These are phyloP conservation scores for Rhizophora mangle DNA, from an alignment of 345 rosid species.

Conservation along the genomic window DNA sequence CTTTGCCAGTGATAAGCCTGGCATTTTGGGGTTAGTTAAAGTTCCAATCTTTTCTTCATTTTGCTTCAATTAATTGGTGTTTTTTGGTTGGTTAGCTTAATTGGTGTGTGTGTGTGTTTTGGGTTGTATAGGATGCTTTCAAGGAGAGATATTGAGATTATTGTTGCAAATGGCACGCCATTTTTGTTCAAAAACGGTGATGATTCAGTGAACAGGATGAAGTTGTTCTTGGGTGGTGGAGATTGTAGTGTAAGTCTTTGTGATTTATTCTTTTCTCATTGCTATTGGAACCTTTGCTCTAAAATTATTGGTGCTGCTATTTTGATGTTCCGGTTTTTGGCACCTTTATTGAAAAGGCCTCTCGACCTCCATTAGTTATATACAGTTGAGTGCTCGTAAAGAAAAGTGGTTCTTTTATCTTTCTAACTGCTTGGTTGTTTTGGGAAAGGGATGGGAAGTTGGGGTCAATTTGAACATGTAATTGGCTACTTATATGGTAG, in stretches of 20 bases:
- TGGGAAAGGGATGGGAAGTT: no score
- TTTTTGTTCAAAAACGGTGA: constrained; percentile 55
- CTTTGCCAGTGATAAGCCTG: constrained; percentile 55
- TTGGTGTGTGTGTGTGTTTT: background rate
- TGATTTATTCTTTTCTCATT: background rate
- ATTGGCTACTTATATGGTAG: no score
- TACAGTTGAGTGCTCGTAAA: no score
- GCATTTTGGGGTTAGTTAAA: constrained; percentile 39
- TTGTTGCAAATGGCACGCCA: constrained; percentile 59
- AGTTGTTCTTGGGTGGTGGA: constrained; percentile 35
- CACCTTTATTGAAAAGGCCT: no score
- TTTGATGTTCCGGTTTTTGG: no score
- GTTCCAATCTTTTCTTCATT: background rate
- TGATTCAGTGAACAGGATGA: constrained; percentile 56
- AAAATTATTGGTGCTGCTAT: no score
- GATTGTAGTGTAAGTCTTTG: constrained; percentile 34
- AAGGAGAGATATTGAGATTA: constrained; percentile 58
- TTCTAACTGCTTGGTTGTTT: no score
- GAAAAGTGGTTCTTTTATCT: no score
- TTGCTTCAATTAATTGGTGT: background rate
- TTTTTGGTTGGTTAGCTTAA: background rate
- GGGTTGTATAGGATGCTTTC: constrained; percentile 50
- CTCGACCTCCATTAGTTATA: no score
- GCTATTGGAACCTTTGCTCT: no score
- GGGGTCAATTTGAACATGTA: no score